phyloP scores from a whole-genome alignment of 2,329 filamentous ascomycete genomes.

The Ceratocystis smalleyi region DNA sequence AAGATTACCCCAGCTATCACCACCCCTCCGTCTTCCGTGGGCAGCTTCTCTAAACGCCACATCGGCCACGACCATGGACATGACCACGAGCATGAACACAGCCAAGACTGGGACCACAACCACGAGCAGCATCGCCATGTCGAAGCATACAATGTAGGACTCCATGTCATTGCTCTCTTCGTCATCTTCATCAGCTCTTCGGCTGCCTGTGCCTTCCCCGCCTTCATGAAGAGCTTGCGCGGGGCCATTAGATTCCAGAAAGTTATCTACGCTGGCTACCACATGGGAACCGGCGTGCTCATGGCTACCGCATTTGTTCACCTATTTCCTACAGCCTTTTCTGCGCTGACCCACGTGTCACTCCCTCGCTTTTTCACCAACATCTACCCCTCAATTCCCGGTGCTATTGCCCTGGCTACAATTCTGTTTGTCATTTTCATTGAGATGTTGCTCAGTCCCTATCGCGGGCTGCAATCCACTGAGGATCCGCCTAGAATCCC shows the following conservation, averaged over 20 bases:
- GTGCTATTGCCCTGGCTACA: constrained; percentile 62
- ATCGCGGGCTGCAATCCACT: constrained; percentile 21
- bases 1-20: neutral
- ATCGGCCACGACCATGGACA: constrained; percentile 3
- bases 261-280: constrained; percentile 43
- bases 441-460: constrained; percentile 51
- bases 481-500: neutral
- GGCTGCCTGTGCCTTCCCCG: constrained; percentile 36
- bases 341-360: constrained; percentile 47
- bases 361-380: constrained; percentile 61
- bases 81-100: neutral
- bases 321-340: constrained; percentile 50
- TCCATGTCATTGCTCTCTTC: constrained; percentile 43
- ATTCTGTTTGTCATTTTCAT: constrained; percentile 66
- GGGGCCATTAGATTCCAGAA: constrained; percentile 37
- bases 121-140: neutral
- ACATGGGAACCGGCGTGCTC: constrained; percentile 65
- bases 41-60: neutral
- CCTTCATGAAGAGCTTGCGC: constrained; percentile 35
- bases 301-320: constrained; percentile 69
- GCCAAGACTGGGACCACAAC: neutral
- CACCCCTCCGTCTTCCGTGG: neutral
- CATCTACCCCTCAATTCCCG: constrained; percentile 62
- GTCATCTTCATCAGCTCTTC: constrained; percentile 34
- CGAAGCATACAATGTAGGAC: constrained; percentile 36